Conservation (phyloP, 176 grass and related monocot genomes). For the Urochloa ruziziensis region DNA sequence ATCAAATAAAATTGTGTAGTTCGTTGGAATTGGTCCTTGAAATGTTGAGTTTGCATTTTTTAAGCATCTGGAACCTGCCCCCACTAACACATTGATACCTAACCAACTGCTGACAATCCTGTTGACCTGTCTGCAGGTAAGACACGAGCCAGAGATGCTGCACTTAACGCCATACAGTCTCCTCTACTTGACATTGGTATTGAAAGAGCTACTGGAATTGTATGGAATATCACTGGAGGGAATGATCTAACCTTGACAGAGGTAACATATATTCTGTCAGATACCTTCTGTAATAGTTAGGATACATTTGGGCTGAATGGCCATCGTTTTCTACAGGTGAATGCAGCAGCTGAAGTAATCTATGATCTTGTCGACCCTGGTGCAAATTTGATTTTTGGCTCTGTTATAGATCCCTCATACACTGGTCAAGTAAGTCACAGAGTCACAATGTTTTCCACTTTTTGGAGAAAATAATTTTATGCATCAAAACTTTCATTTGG, state of each 20-base stretch:
- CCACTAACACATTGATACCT: neutral
- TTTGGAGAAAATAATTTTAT: neutral
- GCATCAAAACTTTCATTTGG: neutral
- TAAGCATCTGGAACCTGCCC: neutral
- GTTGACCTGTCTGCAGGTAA: conserved; percentile 54
- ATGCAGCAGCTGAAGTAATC: conserved; percentile 89
- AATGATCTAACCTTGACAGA: conserved; percentile 82
- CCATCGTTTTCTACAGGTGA: conserved; percentile 55
- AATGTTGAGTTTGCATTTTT: neutral
- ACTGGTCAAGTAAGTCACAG: conserved; percentile 71
- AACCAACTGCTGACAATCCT: neutral
- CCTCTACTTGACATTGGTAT: conserved; percentile 89
- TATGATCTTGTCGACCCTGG: conserved; percentile 92
- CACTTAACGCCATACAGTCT: conserved; percentile 85
- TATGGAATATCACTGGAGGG: conserved; percentile 92
- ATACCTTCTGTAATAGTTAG: neutral
- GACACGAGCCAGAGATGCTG: conserved; percentile 83
- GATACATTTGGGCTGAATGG: neutral
- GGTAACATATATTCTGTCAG: conserved; percentile 16
- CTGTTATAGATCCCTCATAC: conserved; percentile 83
- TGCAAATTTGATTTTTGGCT: conserved; percentile 95
- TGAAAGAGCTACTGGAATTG: conserved; percentile 85
- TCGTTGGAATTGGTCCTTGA: neutral
- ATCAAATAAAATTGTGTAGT: neutral
- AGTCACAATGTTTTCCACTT: neutral